phyloP scores from a whole-genome alignment of 257 asterid species.

The Nicotiana obtusifolia region DNA sequence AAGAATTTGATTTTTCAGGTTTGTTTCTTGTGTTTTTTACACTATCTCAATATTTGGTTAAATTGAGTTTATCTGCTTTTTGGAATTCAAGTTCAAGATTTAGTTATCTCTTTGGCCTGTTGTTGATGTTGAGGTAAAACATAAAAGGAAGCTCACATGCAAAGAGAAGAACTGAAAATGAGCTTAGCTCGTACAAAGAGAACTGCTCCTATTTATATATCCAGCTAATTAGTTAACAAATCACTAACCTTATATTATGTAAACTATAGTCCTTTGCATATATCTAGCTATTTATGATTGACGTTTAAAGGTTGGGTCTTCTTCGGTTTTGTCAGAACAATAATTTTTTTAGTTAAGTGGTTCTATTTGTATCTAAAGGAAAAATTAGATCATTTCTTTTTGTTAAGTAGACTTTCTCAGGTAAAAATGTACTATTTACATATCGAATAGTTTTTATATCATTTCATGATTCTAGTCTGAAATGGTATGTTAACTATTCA shows the following conservation, averaged over 20 bases:
- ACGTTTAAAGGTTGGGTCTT: background rate
- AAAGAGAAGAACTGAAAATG: too few relatives aligned
- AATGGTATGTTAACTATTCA: background rate
- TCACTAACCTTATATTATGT: too few relatives aligned
- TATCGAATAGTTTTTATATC: background rate
- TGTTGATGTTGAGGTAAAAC: background rate
- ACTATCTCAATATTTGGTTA: too few relatives aligned
- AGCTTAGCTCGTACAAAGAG: too few relatives aligned
- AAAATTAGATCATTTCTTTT: background rate
- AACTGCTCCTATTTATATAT: too few relatives aligned
- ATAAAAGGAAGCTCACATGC: too few relatives aligned
- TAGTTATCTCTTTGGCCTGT: background rate
- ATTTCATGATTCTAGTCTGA: background rate
- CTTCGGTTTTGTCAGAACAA: background rate
- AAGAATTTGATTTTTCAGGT: slow-evolving; percentile 91
- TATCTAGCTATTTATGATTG: background rate
- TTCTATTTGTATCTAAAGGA: background rate
- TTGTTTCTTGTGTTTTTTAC: background rate
- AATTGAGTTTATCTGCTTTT: background rate
- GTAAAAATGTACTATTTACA: background rate
- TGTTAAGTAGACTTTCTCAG: background rate
- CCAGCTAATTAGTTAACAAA: too few relatives aligned
- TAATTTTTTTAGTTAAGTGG: background rate
- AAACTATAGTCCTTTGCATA: too few relatives aligned
- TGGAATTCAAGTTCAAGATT: background rate